Conservation (phyloP, 768 basidiomycete genomes). For the Lactarius indigo region DNA sequence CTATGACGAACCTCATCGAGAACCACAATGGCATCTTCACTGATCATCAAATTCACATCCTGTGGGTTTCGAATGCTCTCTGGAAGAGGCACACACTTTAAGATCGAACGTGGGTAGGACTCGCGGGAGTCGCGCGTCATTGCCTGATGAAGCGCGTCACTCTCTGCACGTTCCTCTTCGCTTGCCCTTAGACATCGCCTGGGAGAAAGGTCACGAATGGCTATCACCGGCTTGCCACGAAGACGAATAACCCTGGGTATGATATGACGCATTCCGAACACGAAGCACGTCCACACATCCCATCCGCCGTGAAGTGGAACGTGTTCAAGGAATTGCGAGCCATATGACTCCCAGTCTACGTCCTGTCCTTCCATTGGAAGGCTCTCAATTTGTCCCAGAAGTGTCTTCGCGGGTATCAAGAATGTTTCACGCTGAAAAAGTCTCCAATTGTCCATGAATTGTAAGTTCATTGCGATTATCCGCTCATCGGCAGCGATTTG, state of each 20-base stretch:
- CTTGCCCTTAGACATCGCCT: slow-evolving; percentile 11
- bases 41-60: slow-evolving; percentile 17
- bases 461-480: slow-evolving; percentile 8
- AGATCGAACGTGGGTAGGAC: slow-evolving; percentile 8
- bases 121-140: background rate
- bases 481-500: slow-evolving; percentile 13
- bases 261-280: slow-evolving; percentile 24
- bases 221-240: background rate
- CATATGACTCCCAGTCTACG: slow-evolving; percentile 19
- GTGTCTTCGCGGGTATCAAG: slow-evolving; percentile 11
- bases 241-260: background rate
- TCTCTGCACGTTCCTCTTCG: slow-evolving; percentile 17
- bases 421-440: background rate
- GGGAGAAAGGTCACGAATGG: slow-evolving; percentile 22
- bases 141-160: slow-evolving; percentile 3
- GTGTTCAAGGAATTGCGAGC: background rate
- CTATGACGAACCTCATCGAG: slow-evolving; percentile 22
- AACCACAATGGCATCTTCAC: slow-evolving; percentile 22
- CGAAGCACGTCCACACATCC: slow-evolving; percentile 16
- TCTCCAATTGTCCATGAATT: background rate
- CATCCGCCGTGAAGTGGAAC: slow-evolving; percentile 3
- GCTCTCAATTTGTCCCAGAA: slow-evolving; percentile 8
- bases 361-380: background rate
- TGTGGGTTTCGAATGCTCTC: background rate
- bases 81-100: slow-evolving; percentile 17